A percentile compares a stretch with the other conserved stretches of the same genome.
Evolutionary conservation across 1,139 yeast species (phyloP).

Genomic region (Hyphopichia buzzinii): DNA sequence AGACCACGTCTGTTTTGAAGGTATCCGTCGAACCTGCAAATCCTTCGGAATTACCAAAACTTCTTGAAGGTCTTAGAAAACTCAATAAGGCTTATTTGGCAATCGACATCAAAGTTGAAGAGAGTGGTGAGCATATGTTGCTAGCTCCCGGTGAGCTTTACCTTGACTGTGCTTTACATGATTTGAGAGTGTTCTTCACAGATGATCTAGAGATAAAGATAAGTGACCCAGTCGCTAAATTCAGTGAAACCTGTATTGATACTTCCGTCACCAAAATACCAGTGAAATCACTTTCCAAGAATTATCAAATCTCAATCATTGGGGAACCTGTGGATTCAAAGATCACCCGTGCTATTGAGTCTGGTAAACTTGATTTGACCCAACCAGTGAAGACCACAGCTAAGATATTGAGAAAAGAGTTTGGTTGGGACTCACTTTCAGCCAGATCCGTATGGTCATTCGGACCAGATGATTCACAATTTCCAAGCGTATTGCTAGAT

Average conservation of each 20-base stretch:
- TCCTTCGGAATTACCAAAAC: slow-evolving; percentile 75
- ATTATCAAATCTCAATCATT: slow-evolving; percentile 62
- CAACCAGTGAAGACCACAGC: slow-evolving; percentile 46
- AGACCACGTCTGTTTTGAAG: slow-evolving; percentile 64
- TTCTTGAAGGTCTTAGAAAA: slow-evolving; percentile 65
- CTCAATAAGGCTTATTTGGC: slow-evolving; percentile 66
- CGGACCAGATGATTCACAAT: slow-evolving; percentile 58
- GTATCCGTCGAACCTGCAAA: slow-evolving; percentile 79
- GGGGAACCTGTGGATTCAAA: slow-evolving; percentile 67
- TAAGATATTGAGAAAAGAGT: slow-evolving; percentile 53
- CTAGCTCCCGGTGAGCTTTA: slow-evolving; percentile 86
- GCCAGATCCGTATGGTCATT: slow-evolving; percentile 82
- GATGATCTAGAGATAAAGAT: slow-evolving; percentile 69
- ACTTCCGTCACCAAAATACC: slow-evolving; percentile 64
- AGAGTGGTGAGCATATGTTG: slow-evolving; percentile 83
- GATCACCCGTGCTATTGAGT: slow-evolving; percentile 57
- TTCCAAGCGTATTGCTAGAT: slow-evolving; percentile 63
- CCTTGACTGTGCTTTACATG: slow-evolving; percentile 81
- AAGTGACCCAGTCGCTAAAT: slow-evolving; percentile 80
- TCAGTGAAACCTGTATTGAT: slow-evolving; percentile 74
- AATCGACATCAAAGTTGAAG: slow-evolving; percentile 69
- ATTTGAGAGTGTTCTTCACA: slow-evolving; percentile 60
- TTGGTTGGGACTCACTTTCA: slow-evolving; percentile 81
- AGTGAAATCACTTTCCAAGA: slow-evolving; percentile 54
- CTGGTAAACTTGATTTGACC: slow-evolving; percentile 39